Base-by-base conservation (phyloP, 108 stramenopile species). In the Nannochloropsis salina region DNA sequence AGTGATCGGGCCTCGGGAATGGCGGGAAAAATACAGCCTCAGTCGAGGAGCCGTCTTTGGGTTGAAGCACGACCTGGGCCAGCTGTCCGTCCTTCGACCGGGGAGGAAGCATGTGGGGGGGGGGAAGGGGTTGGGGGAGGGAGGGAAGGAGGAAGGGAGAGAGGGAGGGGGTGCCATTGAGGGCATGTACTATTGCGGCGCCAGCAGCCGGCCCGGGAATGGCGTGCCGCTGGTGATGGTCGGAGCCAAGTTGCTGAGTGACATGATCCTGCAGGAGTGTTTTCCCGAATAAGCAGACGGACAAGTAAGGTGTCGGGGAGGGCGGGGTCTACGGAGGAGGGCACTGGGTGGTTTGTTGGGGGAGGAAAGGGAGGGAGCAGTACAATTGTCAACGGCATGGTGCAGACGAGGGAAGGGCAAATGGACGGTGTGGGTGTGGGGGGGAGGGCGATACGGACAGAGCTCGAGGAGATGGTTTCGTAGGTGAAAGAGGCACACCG, bases 201-300 rank as follows among this genome's bases (percentile, higher is more conserved):
- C 96, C 9, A 94, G 94, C 47, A 94, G 89, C 51, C 86, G 95
- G 20, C 96, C 96, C 6, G 96, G 96, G 3, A 97, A 96, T 85
- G 96, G 96, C 9, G 95, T 96, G 9, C 95, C 96, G 3, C 87
- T 97, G 42, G 95, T 96, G 18, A 86, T 96, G 45, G 93, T 94
- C 44, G 94, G 95, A 18, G 93, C 94, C 15, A 94, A 92, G 83
- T 87, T 89, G 61, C 82, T 92, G 43, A 74, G 61, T 74, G 61
- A 74, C 15, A 15, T 15, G 1, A 74, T 74, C 61, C 15, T 74
- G 61, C 15, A 4, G 61, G 61, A 74, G n/a, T 74, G 61, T 74
- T 74, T 74, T 74, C n/a, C 1, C 2, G 61, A 74, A n/a, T n/a
- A n/a, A n/a, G n/a, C n/a, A n/a, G n/a, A n/a, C n/a, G n/a, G n/a